phyloP scores from a whole-genome alignment of 2,329 filamentous ascomycete species.

The Xylariales sp. region DNA sequence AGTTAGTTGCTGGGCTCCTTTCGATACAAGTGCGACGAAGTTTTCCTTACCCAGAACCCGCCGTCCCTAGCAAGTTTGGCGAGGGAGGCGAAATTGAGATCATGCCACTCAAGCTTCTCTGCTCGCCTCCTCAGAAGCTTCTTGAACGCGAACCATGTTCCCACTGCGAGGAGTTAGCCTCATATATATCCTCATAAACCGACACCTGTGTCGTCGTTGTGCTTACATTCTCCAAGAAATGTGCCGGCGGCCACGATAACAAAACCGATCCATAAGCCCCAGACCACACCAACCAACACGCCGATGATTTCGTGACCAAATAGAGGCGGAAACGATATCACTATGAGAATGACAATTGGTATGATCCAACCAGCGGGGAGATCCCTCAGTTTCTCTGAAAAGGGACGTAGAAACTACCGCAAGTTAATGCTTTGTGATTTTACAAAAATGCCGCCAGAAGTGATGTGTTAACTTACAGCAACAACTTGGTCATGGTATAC shows the following conservation, averaged over 20 bases:
- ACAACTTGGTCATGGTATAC: constrained; percentile 34
- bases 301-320: constrained; percentile 37
- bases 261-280: constrained; percentile 35
- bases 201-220: neutral
- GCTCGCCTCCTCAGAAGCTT: constrained; percentile 29
- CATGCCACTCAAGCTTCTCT: constrained; percentile 32
- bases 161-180: constrained; percentile 15
- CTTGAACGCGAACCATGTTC: constrained; percentile 36
- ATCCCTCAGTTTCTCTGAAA: constrained; percentile 30
- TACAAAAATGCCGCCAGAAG: too few relatives aligned
- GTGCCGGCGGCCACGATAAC: constrained; percentile 35
- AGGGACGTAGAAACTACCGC: constrained; percentile 26
- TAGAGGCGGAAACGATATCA: constrained; percentile 35
- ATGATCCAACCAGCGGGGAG: constrained; percentile 34
- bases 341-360: constrained; percentile 31
- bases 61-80: constrained; percentile 34
- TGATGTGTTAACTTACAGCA: constrained; percentile 15
- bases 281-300: constrained; percentile 36
- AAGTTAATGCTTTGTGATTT: too few relatives aligned
- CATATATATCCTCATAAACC: neutral
- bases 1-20: neutral
- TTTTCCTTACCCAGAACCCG: constrained; percentile 29
- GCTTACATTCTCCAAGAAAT: constrained; percentile 33
- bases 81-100: constrained; percentile 34
- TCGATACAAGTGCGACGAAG: neutral